Evolutionary conservation across 1,139 yeast genomes (phyloP), one percentile per base, ranked within the genome.

Genomic region (Diutina neorugosa): DNA sequence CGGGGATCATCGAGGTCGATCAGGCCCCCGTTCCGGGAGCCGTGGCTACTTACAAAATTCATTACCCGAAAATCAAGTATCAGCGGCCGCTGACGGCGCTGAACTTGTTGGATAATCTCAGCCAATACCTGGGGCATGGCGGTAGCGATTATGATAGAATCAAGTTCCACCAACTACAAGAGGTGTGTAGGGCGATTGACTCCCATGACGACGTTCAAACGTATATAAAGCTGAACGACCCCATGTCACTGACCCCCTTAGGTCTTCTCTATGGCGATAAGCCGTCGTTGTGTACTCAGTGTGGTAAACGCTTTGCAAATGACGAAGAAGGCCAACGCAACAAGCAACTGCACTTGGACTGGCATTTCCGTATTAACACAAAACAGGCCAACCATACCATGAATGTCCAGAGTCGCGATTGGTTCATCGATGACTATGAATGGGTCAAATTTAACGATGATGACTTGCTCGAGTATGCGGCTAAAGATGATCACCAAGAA

Each of bases 321-420:
- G 80, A 84, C 49, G 71, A 69, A 1, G 78, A 76, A 53, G 96
- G 94, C 2, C 73, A 76, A 18, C 69, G 67, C 21, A 67, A 65
- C 51, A 75, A 77, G 55, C 76, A 85, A 56, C 61, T 72, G 49
- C 98, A 93, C 67, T 71, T 89, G 60, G 98, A 93, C 68, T 93
- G 98, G 98, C 98, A 93, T 71, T 90, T 90, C 71, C 80, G 98
- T 62, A 86, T 89, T 54, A 91, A 89, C 66, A 87, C 86, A 63
- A 84, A 87, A 61, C 71, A 86, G 52, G 80, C 86, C 51, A 58
- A 61, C 59, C 51, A 57, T 59, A 63, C 61, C 8, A 61, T 69
- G 14, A 69, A 69, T 52, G 80, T 82, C 41, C 89, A 88, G 65
- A 81, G 88, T 53, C 73, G 98, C 61, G 80, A 84, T 60, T 90